Conservation (phyloP, 179 eudicot genomes). For the Patellifolia procumbens region DNA sequence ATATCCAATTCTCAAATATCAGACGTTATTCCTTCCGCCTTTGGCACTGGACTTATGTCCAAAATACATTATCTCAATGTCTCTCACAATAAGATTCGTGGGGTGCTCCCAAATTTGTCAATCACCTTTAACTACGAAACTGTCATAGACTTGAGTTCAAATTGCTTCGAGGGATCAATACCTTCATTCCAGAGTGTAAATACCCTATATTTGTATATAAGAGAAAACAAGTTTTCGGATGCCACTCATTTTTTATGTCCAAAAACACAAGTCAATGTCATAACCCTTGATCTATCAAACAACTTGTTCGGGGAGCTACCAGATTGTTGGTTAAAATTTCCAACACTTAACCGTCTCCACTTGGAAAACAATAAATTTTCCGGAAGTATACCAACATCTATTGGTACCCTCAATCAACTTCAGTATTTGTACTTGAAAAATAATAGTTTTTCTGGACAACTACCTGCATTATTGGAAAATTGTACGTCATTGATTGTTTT, state of each 20-base stretch:
- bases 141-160: not conserved
- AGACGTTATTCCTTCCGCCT: constrained; percentile 25
- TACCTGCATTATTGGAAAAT: constrained; percentile 32
- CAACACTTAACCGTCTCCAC: not conserved
- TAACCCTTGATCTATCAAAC: not conserved
- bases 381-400: constrained; percentile 36
- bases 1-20: constrained; percentile 31
- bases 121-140: not conserved
- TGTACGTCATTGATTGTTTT: constrained; percentile 25
- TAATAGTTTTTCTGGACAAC: constrained; percentile 37
- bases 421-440: constrained; percentile 26
- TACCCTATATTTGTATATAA: constrained; percentile 10
- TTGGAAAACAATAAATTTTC: constrained; percentile 2
- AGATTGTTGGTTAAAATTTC: constrained; percentile 9
- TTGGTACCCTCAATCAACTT: constrained; percentile 23
- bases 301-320: constrained; percentile 26
- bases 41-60: constrained; percentile 21
- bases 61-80: not conserved
- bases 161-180: constrained; percentile 11
- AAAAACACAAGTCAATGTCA: not conserved
- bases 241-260: constrained; percentile 25
- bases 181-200: constrained; percentile 1
- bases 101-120: constrained; percentile 24
- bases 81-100: constrained; percentile 40
- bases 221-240: constrained; percentile 33